Evolutionary conservation across 768 basidiomycete genomes (phyloP), one percentile per base, ranked within the genome.

Genomic region (Kwoniella botswanensis): DNA sequence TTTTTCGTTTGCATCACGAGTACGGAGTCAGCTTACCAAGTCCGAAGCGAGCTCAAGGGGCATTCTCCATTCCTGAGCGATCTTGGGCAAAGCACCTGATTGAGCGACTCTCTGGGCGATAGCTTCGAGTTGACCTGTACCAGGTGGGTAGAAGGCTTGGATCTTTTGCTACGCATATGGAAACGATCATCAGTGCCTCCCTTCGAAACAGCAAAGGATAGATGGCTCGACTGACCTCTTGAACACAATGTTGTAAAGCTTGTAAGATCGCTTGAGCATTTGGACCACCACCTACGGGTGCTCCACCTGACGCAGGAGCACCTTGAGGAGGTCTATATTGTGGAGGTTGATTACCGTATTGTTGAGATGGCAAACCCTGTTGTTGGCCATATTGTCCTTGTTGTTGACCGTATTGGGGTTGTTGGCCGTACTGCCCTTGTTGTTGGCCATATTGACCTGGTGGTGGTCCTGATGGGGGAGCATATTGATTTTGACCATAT

Each of bases 11-110:
- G 26, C n/a, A 58, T 58, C 56, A 29, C 13, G 12, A 22, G 22
- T 21, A 21, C 13, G n/a, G 21, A 22, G 13, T 58, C 56, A 15
- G 64, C 72, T 57, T 50, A 83, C 78, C n/a, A 85, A 68, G 72
- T 86, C 85, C 26, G 77, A 74, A 3, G 85, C 85, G n/a, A 86
- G 72, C 73, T 86, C 85, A 46, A 78, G 76, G 21, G 85, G 85
- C 67, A 85, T 75, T 42, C 77, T 72, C 85, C 85, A 86, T 65
- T 84, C 79, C 1, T 71, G n/a, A n/a, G 83, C 83, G 65, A 86
- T 76, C 66, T 73, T 74, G 13, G 75, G 68, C 12, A 86, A 70
- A 0, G 82, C 82, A 52, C 84, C 84, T 4, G 79, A 79, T 15
- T 71, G 65, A 1, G 83, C 83, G 67, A 86, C 83, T 63, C 76